phyloP scores from a whole-genome alignment of 805 yeast species.

The Cephaloascus albidus region DNA sequence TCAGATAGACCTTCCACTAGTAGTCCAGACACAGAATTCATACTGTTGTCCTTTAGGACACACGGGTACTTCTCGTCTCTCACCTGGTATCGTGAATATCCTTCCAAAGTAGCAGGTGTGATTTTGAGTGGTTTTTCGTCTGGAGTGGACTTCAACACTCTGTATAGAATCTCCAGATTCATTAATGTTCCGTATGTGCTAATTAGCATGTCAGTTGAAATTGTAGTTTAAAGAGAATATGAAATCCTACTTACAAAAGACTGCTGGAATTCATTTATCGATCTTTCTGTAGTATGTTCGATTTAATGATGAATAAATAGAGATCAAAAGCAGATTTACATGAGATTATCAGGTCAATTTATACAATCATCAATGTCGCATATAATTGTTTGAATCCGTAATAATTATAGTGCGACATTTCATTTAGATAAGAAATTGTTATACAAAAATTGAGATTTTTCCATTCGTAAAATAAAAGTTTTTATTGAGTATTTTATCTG shows the following conservation, averaged over 20 bases:
- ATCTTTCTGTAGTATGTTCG: no score
- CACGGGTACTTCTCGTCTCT: constrained; percentile 10
- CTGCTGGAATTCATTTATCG: background rate
- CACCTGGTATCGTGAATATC: constrained; percentile 3
- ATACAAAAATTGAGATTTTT: no score
- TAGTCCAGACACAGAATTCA: constrained; percentile 6
- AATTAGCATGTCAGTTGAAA: background rate
- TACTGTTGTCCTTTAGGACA: background rate
- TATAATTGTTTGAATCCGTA: no score
- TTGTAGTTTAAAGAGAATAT: background rate
- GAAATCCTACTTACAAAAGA: background rate
- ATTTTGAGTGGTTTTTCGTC: background rate
- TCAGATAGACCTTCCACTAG: constrained; percentile 6
- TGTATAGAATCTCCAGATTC: background rate
- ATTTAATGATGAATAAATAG: no score
- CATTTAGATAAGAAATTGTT: no score
- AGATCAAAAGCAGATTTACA: no score
- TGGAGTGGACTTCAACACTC: background rate
- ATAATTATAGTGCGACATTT: no score
- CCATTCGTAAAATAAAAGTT: no score
- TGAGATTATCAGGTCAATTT: no score
- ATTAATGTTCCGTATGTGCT: background rate
- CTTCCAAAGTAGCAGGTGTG: constrained; percentile 2
- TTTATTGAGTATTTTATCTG: no score
- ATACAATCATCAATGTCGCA: no score